Evolutionary conservation across 805 yeast genomes (phyloP), one percentile per base, ranked within the genome.

Genomic region (Schwanniomyces sp.): DNA sequence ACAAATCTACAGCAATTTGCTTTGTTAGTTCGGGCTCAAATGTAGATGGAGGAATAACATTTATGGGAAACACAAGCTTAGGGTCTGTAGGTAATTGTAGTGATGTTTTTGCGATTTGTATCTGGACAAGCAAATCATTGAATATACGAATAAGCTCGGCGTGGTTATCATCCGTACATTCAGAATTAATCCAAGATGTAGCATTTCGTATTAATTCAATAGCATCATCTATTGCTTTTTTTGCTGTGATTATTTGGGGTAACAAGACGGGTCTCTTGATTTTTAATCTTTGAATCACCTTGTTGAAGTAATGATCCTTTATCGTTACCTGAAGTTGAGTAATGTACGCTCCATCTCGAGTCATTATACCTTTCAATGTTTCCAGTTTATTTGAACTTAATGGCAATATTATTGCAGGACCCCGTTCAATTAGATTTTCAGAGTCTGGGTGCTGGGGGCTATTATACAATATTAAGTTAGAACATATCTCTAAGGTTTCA

Each of bases 281-380:
- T 10, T 46, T 45, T 17, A 72, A 45, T 48, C 57, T 41, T 50
- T 59, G 53, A 21, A 79, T 55, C 47, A 59, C 59, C 50, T 69
- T 62, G 52, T 61, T 72, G 51, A 69, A 67, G 48, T 59, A 64
- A 46, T 66, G 76, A 56, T 74, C 80, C 53, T 70, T 74, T 45
- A 77, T 60, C 43, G 56, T 57, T 47, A 66, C 75, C 44, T 73
- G 74, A 50, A 85, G 60, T 27, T 78, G 78, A 1, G 77, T 69
- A 5, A 86, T 68, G 50, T 75, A 75, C 10, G 77, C 73, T 6
- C 85, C 84, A 45, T 72, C 75, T 43, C 91, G 62, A 0, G 80
- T 78, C 0, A 85, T 61, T 1, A 81, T 72, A 0, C 92, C 92
- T 50, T 84, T 83, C 12, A 85, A 63, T 2, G 72, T 64, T 48